These are phyloP conservation scores for Beta lomatogona DNA, from an alignment of 179 eudicot genomes.

Conservation along the genomic window DNA sequence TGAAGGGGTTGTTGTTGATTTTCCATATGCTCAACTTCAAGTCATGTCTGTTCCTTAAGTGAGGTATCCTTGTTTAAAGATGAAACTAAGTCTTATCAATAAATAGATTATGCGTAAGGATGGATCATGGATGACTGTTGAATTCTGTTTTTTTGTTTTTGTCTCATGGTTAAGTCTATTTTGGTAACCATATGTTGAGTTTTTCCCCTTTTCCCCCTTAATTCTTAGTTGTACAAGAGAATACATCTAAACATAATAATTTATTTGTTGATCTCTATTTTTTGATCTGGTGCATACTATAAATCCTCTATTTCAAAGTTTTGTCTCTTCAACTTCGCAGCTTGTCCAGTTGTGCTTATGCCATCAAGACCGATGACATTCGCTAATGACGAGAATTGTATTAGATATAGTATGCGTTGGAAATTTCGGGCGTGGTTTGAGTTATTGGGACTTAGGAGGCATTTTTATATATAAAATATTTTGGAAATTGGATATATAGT, in stretches of 20 bases:
- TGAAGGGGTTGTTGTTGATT: conserved; percentile 56
- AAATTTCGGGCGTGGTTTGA: too few species aligned
- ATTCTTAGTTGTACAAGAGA: neutral
- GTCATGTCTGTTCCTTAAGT: conserved; percentile 53
- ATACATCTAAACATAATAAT: neutral
- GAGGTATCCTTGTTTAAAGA: neutral
- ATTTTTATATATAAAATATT: too few species aligned
- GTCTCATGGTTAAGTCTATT: neutral
- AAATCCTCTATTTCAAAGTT: too few species aligned
- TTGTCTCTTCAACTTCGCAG: too few species aligned
- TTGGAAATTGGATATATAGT: too few species aligned
- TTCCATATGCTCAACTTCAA: conserved; percentile 59
- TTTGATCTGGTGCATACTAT: conserved; percentile 10
- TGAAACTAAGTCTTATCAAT: neutral
- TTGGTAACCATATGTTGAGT: neutral
- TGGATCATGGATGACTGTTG: neutral
- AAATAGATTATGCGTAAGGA: neutral
- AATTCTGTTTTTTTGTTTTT: neutral
- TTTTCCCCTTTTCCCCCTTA: neutral
- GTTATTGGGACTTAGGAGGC: too few species aligned
- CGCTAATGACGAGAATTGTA: too few species aligned
- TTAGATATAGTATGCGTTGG: too few species aligned
- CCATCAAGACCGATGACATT: too few species aligned
- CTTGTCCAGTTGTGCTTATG: too few species aligned
- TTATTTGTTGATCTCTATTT: neutral